phyloP scores from a whole-genome alignment of 202 grass and related monocot genomes.

The Tripidium arundinaceum region DNA sequence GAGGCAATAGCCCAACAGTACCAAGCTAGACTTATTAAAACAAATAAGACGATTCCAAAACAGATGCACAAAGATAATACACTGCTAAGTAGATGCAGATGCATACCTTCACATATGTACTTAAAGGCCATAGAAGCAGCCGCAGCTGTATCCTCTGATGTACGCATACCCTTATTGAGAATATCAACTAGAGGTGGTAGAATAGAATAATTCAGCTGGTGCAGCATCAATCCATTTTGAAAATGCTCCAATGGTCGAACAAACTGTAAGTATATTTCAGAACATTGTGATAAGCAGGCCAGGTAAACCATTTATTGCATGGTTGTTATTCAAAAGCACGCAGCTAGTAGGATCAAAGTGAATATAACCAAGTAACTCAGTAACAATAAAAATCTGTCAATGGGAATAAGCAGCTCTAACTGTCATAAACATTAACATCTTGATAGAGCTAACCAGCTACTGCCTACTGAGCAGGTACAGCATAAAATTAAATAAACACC shows the following conservation, averaged over 20 bases:
- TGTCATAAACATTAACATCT: conserved; percentile 15
- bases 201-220: conserved; percentile 67
- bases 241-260: conserved; percentile 82
- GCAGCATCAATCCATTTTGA: conserved; percentile 93
- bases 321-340: neutral
- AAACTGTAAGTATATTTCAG: conserved; percentile 64
- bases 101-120: too few relatives aligned
- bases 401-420: conserved; percentile 1
- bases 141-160: conserved; percentile 80
- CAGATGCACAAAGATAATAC: too few relatives aligned
- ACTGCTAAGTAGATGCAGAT: too few relatives aligned
- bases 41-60: too few relatives aligned
- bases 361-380: neutral
- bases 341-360: neutral
- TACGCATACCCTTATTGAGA: conserved; percentile 80
- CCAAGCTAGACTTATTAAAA: too few relatives aligned
- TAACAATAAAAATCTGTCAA: neutral
- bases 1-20: too few relatives aligned
- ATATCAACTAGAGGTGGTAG: conserved; percentile 88
- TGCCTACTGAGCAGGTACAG: neutral
- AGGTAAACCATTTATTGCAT: conserved; percentile 9
- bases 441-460: conserved; percentile 20
- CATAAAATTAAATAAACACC: neutral
- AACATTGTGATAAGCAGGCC: neutral
- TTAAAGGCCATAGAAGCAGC: too few relatives aligned